phyloP scores from a whole-genome alignment of 2,329 filamentous ascomycete species.

The Colletotrichum chrysophilum region DNA sequence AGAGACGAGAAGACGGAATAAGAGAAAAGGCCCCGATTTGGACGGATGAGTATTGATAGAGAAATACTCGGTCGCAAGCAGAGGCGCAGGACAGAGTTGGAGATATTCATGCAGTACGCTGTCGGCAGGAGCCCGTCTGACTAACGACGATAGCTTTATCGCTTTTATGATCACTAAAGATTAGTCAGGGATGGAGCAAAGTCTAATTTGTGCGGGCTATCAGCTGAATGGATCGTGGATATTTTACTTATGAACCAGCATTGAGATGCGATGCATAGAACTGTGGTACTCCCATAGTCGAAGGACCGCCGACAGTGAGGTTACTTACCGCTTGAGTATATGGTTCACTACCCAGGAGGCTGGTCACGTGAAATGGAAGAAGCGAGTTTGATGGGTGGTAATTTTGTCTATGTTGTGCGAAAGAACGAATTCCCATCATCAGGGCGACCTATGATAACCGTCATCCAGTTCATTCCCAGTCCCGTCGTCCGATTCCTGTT shows the following conservation, averaged over 20 bases:
- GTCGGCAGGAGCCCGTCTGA: not conserved
- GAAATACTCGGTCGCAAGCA: not conserved
- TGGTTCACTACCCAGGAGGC: not conserved
- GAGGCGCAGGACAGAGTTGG: not conserved
- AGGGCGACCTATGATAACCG: not conserved
- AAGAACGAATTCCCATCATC: not conserved
- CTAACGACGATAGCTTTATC: not conserved
- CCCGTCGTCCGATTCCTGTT: not conserved
- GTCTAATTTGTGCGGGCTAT: not conserved
- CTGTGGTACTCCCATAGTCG: not conserved
- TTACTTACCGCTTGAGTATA: not conserved
- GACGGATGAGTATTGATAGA: not conserved
- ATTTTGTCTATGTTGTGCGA: not conserved
- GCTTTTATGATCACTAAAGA: not conserved
- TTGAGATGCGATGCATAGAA: not conserved
- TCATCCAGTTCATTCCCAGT: not conserved
- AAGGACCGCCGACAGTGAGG: not conserved
- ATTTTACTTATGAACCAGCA: not conserved
- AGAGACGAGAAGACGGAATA: not conserved
- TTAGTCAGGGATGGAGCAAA: not conserved
- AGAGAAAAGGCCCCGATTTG: not conserved
- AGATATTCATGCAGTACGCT: not conserved
- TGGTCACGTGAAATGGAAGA: not conserved
- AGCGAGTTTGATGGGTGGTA: not conserved
- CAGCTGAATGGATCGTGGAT: not conserved